Evolutionary conservation across 1,139 yeast genomes (phyloP), one percentile per base, ranked within the genome.

Genomic region (Starmera stellimalicola): DNA sequence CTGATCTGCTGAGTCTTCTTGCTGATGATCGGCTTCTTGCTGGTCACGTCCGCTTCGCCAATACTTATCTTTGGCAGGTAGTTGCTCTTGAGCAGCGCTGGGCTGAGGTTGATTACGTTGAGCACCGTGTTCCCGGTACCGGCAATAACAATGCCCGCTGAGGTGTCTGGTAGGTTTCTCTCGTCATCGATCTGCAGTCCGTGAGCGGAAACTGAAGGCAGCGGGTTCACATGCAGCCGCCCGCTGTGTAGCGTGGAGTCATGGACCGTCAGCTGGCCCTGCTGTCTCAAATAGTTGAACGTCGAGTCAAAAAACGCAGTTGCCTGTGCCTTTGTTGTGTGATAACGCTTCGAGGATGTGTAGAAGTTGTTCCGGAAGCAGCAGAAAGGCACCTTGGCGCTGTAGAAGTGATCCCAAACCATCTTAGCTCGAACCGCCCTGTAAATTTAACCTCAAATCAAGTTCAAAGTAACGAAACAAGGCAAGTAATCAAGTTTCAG

Each of bases 221-320:
- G 51, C 19, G 53, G 53, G 25, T 42, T 35, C 2, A 22, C 25
- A 5, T 22, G 25, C 6, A 5, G 7, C 12, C 25, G 11, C 14
- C 25, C 12, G 25, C 25, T 22, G 25, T 22, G 11, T 22, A 22
- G 11, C 3, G 15, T 16, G 14, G 44, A 27, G 22, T 48, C 50
- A 11, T 41, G 18, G 0, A 41, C 31, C 17, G 33, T 29, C 1
- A 48, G 29, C 29, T 47, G 50, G 7, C 41, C 36, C 35, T 47
- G 42, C 31, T 47, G 52, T 35, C 44, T 43, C 33, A 48, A 43
- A 31, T 43, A 37, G 39, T 49, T 49, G 38, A 44, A 48, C n/a
- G 51, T 34, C 1, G 53, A 49, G 30, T 49, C 53, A 29, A 49
- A 49, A 39, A 49, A 49, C 9, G 51, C 36, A 6, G 47, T 37